Evolutionary conservation across 768 basidiomycete genomes (phyloP).

Genomic region (Hericium rajendrae): DNA sequence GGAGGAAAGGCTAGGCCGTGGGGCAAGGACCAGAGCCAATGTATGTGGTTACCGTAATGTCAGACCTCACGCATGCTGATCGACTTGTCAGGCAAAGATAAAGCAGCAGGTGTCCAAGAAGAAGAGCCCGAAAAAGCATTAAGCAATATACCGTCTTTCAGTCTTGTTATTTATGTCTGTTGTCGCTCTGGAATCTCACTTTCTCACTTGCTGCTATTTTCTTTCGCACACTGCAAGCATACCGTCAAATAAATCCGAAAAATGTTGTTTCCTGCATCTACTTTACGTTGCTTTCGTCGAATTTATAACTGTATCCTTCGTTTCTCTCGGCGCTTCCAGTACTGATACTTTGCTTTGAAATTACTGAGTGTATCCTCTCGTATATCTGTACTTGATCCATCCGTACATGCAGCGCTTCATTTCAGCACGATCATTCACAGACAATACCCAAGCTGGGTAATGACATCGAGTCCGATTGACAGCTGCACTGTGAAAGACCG

Average conservation of each 20-base stretch:
- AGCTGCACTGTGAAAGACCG: too few relatives aligned
- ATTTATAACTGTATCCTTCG: too few relatives aligned
- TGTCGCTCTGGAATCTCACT: background rate
- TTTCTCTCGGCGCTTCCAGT: too few relatives aligned
- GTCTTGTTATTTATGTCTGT: background rate
- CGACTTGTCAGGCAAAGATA: constrained; percentile 17
- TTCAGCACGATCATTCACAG: too few relatives aligned
- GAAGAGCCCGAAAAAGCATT: constrained; percentile 2
- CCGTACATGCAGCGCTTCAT: too few relatives aligned
- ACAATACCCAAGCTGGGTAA: too few relatives aligned
- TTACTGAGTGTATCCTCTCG: background rate
- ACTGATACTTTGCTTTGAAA: background rate
- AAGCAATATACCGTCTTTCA: background rate
- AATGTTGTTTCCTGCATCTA: too few relatives aligned
- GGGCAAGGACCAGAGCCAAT: constrained; percentile 25
- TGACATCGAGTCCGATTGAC: too few relatives aligned
- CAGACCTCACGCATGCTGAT: background rate
- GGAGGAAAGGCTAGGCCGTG: constrained; percentile 19
- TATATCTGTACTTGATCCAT: background rate
- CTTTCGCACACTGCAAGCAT: background rate
- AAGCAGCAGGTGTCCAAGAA: constrained; percentile 20
- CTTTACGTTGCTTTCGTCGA: too few relatives aligned
- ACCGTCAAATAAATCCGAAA: background rate
- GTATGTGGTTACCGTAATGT: constrained; percentile 9
- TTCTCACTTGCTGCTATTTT: background rate